Evolutionary conservation across 2,329 filamentous ascomycete genomes (phyloP).

Genomic region (Botrytis cinerea): DNA sequence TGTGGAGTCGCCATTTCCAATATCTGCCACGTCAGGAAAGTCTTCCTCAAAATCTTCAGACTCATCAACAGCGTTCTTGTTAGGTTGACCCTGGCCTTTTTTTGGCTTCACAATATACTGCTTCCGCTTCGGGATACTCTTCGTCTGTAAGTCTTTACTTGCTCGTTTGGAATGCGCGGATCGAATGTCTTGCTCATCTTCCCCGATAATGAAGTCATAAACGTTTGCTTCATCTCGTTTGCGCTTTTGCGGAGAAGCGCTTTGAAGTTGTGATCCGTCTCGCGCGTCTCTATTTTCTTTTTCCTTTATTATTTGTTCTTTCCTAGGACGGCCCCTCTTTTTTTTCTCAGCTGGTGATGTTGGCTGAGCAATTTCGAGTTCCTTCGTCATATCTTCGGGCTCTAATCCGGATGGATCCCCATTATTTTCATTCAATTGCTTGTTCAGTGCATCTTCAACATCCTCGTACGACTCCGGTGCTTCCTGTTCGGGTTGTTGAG

Average conservation of each 20-base stretch:
- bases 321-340: neutral
- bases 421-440: neutral
- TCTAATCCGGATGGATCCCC: neutral
- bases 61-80: neutral
- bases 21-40: neutral
- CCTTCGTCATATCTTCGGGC: conserved; percentile 1
- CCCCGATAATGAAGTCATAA: neutral
- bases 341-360: neutral
- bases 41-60: neutral
- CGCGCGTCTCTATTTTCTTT: neutral
- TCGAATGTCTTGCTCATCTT: neutral
- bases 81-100: conserved; percentile 22
- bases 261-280: neutral
- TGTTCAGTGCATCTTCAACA: neutral
- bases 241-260: conserved; percentile 5
- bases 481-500: neutral
- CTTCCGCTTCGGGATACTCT: neutral
- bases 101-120: conserved; percentile 5
- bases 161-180: neutral
- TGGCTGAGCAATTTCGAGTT: conserved; percentile 7
- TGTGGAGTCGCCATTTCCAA: neutral
- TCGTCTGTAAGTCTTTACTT: neutral
- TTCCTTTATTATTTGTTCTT: neutral
- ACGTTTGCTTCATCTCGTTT: neutral
- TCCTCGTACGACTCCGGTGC: neutral